Evolutionary conservation across 352 stramenopile genomes (phyloP).

Genomic region (Peronospora belbahrii): DNA sequence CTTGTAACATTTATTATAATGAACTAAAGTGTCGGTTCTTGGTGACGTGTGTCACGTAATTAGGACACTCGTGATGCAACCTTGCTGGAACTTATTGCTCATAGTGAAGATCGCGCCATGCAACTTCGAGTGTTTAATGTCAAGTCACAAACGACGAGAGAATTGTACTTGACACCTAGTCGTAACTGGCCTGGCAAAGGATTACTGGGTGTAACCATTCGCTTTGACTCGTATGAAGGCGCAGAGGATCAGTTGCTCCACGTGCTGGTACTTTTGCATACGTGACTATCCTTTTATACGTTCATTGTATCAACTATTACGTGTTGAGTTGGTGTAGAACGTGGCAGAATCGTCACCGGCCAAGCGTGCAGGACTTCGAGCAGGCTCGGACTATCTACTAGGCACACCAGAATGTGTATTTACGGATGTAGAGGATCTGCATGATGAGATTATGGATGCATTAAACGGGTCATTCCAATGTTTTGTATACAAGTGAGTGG

Average conservation of each 20-base stretch:
- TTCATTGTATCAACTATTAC: not conserved
- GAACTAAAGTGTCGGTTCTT: not conserved
- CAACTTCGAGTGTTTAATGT: slow-evolving; percentile 71
- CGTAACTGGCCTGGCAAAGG: slow-evolving; percentile 91
- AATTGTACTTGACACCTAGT: slow-evolving; percentile 85
- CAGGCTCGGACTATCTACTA: slow-evolving; percentile 91
- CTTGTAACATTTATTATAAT: too few species aligned
- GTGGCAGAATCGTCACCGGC: slow-evolving; percentile 88
- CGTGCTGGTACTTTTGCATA: slow-evolving; percentile 76
- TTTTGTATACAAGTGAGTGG: slow-evolving; percentile 93
- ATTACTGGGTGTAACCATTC: slow-evolving; percentile 95
- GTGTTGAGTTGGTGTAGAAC: slow-evolving; percentile 28
- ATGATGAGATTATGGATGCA: slow-evolving; percentile 85
- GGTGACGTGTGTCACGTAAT: slow-evolving; percentile 3
- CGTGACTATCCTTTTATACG: not conserved
- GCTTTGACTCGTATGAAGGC: slow-evolving; percentile 94
- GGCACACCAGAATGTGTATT: slow-evolving; percentile 89
- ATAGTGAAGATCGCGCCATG: slow-evolving; percentile 71
- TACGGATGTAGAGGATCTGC: slow-evolving; percentile 77
- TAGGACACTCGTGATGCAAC: slow-evolving; percentile 80
- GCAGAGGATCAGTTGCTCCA: slow-evolving; percentile 94
- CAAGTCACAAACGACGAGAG: slow-evolving; percentile 66
- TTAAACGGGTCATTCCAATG: slow-evolving; percentile 92
- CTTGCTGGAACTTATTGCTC: slow-evolving; percentile 89
- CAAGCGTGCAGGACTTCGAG: slow-evolving; percentile 79